phyloP scores from a whole-genome alignment of 768 basidiomycete species.

The Flagelloscypha sp. region DNA sequence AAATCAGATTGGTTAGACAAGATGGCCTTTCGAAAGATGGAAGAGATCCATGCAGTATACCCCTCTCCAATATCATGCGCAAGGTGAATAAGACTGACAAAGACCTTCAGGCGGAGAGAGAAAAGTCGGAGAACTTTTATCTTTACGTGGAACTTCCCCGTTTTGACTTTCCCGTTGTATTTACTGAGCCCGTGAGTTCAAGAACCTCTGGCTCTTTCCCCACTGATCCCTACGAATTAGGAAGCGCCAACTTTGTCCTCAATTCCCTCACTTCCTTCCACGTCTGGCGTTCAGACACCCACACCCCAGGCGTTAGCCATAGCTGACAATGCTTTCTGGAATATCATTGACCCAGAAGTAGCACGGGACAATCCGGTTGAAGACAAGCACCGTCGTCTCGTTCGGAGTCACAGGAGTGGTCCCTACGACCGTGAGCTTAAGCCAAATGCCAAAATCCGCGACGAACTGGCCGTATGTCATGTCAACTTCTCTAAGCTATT shows the following conservation, averaged over 20 bases:
- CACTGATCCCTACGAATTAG: slow-evolving; percentile 17
- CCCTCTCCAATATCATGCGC: no score
- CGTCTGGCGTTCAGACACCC: slow-evolving; percentile 32
- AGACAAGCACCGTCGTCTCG: slow-evolving; percentile 89
- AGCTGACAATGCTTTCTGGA: slow-evolving; percentile 70
- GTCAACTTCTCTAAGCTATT: neutral
- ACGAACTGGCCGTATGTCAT: slow-evolving; percentile 74
- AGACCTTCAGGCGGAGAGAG: slow-evolving; percentile 66
- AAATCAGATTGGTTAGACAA: slow-evolving; percentile 96
- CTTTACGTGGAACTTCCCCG: slow-evolving; percentile 93
- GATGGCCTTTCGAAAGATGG: slow-evolving; percentile 89
- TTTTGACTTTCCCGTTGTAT: slow-evolving; percentile 96
- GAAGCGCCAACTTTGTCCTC: slow-evolving; percentile 33
- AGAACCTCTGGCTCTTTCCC: neutral
- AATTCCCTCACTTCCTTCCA: slow-evolving; percentile 31
- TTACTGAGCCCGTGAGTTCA: slow-evolving; percentile 71
- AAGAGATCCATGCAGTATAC: slow-evolving; percentile 89
- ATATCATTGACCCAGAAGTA: slow-evolving; percentile 84
- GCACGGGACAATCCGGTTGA: slow-evolving; percentile 93
- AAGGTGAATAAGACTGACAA: neutral
- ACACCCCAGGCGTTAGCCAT: slow-evolving; percentile 41
- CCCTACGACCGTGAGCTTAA: slow-evolving; percentile 94
- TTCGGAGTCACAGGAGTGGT: slow-evolving; percentile 91
- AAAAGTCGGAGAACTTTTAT: slow-evolving; percentile 90
- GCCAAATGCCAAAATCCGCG: slow-evolving; percentile 91